Conservation (phyloP, 1,139 yeast species). For the Taiozyma onychis region DNA sequence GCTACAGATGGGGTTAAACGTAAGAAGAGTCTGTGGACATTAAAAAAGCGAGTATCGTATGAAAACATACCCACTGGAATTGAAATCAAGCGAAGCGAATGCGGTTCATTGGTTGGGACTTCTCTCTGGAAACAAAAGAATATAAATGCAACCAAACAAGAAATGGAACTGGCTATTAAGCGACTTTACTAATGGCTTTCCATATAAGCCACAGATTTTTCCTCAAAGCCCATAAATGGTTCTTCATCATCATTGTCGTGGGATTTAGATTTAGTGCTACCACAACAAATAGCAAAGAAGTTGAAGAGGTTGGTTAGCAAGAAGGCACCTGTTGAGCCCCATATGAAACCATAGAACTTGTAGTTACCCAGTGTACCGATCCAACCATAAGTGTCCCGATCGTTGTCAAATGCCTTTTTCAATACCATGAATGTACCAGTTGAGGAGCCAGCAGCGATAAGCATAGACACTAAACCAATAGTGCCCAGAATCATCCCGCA, state of each 20-base stretch:
- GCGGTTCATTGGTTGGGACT: not conserved
- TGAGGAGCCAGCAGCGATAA: constrained; percentile 37
- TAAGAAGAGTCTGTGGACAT: constrained; percentile 16
- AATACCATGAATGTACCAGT: constrained; percentile 39
- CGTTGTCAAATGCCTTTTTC: constrained; percentile 33
- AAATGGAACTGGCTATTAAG: not conserved
- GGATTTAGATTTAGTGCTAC: not conserved
- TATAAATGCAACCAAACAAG: not conserved
- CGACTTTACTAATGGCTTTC: not conserved
- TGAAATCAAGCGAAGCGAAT: constrained; percentile 1
- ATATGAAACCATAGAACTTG: constrained; percentile 35
- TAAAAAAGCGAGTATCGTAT: not conserved
- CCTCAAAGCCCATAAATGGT: constrained; percentile 21
- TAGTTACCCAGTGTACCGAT: constrained; percentile 31
- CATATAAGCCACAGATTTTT: constrained; percentile 6
- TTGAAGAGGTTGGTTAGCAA: constrained; percentile 35
- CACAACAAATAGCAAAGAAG: constrained; percentile 35
- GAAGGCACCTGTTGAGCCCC: constrained; percentile 39
- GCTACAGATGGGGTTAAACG: not conserved
- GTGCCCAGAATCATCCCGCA: constrained; percentile 24
- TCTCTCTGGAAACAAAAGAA: not conserved
- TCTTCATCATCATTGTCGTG: constrained; percentile 18
- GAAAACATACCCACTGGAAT: not conserved
- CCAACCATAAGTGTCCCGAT: constrained; percentile 31
- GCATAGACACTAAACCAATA: constrained; percentile 26